Base-by-base conservation (phyloP, 164 flowering plant species). In the Vitis labrusca region DNA sequence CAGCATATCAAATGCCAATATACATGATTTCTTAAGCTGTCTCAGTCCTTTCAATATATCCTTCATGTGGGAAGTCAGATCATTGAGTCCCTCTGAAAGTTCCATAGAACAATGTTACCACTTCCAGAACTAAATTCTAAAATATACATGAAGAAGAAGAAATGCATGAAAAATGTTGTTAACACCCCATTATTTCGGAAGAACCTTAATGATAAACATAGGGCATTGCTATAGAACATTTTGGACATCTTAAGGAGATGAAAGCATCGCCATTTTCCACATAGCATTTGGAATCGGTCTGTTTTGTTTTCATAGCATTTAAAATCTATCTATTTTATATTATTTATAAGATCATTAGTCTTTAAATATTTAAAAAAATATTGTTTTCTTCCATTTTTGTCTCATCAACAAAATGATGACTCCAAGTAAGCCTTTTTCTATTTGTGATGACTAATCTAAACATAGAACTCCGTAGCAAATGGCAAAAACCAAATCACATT, bases 11-110 rank as follows among this genome's bases (percentile, higher is more conserved):
- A 80, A 48, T 50, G 97, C 91, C 74, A 91, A 66, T 19, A 77
- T 64, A 50, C 89, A 84, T 14, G 85, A 80, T 77, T 78, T 88
- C 82, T 71, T 88, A 7, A 91, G 79, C 78, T 89, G 93, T 72
- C 91, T 85, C 72, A 91, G 74, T 49, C 82, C 85, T 78, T 80
- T 89, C 74, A 83, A 59, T 64, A 89, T 83, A 70, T 87, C 91
- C 81, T 87, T 91, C 81, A 83, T 70, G 66, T 79, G 56, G 50
- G 73, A 29, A 32, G 80, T 69, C 27, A 91, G 57, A 66, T 84
- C 91, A 23, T 64, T 79, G 59, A 88, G 61, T 57, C 93, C 97
- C 50, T 91, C 97, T 89, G 87, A 60, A 78, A 70, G 66, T 67
- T 37, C 44, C 44, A 37, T 57, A 62, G 19, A 69, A 27, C 64